A percentile compares a stretch with the other conserved stretches of the same genome.
phyloP scores from a whole-genome alignment of 805 yeast species.

The Peterozyma toletana region DNA sequence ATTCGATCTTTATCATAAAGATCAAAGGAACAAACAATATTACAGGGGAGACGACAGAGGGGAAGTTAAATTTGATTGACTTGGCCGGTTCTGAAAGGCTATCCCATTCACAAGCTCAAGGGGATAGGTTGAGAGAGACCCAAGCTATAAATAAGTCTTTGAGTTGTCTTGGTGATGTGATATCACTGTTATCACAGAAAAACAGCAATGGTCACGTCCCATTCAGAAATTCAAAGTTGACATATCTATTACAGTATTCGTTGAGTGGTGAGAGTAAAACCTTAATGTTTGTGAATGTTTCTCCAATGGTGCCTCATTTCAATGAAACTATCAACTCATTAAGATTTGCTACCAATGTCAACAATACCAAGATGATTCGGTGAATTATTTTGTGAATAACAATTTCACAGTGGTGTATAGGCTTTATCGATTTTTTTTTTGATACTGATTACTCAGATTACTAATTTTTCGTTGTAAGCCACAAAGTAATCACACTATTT shows the following conservation, averaged over 20 bases:
- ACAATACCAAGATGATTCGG: slow-evolving; percentile 35
- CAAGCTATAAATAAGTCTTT: slow-evolving; percentile 84
- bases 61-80: slow-evolving; percentile 77
- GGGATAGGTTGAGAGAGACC: slow-evolving; percentile 79
- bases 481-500: not conserved
- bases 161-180: slow-evolving; percentile 87
- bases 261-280: slow-evolving; percentile 84
- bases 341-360: slow-evolving; percentile 83
- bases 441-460: no score
- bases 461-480: no score
- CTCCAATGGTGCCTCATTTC: slow-evolving; percentile 55
- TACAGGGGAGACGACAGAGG: slow-evolving; percentile 42
- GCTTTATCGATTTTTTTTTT: no score
- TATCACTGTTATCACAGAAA: slow-evolving; percentile 49
- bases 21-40: slow-evolving; percentile 45
- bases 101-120: slow-evolving; percentile 65
- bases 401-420: not conserved
- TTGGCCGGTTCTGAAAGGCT: slow-evolving; percentile 93
- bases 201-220: slow-evolving; percentile 45
- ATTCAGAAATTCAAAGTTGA: slow-evolving; percentile 65
- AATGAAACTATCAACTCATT: slow-evolving; percentile 80
- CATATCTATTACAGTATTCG: slow-evolving; percentile 79
- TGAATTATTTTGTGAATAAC: not conserved
- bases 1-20: slow-evolving; percentile 66
- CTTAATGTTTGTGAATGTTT: slow-evolving; percentile 85